Base-by-base conservation (phyloP, 2,329 filamentous ascomycete genomes). In the Didymella segeticola region DNA sequence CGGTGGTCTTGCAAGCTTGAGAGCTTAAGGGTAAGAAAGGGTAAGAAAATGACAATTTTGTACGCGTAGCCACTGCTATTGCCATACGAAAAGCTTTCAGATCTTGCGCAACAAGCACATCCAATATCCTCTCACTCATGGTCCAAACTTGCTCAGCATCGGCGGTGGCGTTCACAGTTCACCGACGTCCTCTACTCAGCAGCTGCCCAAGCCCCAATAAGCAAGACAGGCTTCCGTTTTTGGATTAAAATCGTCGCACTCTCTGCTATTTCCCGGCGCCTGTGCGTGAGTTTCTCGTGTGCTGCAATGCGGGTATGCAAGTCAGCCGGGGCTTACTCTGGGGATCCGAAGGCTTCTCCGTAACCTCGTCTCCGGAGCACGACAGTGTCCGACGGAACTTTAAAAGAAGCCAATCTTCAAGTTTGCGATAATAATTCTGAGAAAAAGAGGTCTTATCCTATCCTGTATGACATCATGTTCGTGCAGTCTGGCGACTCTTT, bases 241-340 rank as follows among this genome's bases (percentile, higher is more conserved):
- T 37, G 34, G 19, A 23, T 2, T 20, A 36, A 23, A 20, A 31
- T 27, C 9, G 8, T 43, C 25, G 25, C 25, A 37, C 10, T 22
- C 22, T 5, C 12, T 37, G 47, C 22, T 34, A 26, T 2, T 23
- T 11, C 20, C 22, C 14, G 34, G 34, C 15, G 29, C 29, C 14
- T 20, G 12, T 27, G 20, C 22, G 22, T 4, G n/a, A 14, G 9
- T 46, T 29, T 14, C n/a, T 23, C 23, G 20, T 34, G 42, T 11
- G 42, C 23, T 41, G 54, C 46, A 30, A 37, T 57, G 26, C 49
- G 42, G 49, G 8, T 29, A 47, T 36, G 43, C 43, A 31, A 9
- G n/a, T 43, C 48, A 46, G 48, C 42, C 36, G 49, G 43, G 36
- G 37, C 36, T 37, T 29, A 37, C 30, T 20, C 26, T 52, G 48